Evolutionary conservation across 1,284 basidiomycete genomes (phyloP).

Genomic region (Cystobasidium slooffiae): DNA sequence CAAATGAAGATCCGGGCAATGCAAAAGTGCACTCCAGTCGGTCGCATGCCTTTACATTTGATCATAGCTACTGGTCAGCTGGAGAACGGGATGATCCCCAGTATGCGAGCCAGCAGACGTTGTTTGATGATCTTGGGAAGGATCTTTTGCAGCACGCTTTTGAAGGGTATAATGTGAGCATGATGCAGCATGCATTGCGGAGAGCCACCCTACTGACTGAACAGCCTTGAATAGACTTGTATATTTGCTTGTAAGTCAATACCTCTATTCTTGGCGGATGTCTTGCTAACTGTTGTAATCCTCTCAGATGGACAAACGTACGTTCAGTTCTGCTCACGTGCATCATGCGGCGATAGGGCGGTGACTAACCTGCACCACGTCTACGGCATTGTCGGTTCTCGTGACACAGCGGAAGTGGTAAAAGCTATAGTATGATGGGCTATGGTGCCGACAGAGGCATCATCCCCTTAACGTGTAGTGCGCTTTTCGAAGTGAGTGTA

Average conservation of each 20-base stretch:
- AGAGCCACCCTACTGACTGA: not conserved
- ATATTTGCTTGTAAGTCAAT: constrained; percentile 40
- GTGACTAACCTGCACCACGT: not conserved
- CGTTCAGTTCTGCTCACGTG: not conserved
- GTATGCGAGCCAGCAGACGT: constrained; percentile 89
- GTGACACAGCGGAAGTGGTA: constrained; percentile 44
- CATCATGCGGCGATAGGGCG: not conserved
- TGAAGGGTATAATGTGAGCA: constrained; percentile 88
- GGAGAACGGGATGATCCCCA: constrained; percentile 80
- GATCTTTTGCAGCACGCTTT: constrained; percentile 95
- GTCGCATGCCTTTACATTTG: constrained; percentile 86
- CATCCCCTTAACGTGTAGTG: constrained; percentile 91
- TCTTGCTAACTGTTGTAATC: not conserved
- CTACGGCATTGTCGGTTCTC: not conserved
- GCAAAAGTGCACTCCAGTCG: constrained; percentile 67
- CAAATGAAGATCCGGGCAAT: constrained; percentile 64
- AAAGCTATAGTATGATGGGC: constrained; percentile 82
- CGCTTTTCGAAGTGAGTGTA: constrained; percentile 76
- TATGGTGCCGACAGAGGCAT: constrained; percentile 97
- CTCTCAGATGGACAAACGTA: constrained; percentile 39
- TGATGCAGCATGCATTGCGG: constrained; percentile 28
- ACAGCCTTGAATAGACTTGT: constrained; percentile 8
- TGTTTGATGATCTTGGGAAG: constrained; percentile 92
- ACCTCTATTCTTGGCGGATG: not conserved
- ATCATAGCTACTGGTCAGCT: constrained; percentile 95